Percentiles rank a stretch among this genome's conserved stretches.
Evolutionary conservation across 139 green algal genomes (phyloP).

Genomic region (Chlorella sp.): DNA sequence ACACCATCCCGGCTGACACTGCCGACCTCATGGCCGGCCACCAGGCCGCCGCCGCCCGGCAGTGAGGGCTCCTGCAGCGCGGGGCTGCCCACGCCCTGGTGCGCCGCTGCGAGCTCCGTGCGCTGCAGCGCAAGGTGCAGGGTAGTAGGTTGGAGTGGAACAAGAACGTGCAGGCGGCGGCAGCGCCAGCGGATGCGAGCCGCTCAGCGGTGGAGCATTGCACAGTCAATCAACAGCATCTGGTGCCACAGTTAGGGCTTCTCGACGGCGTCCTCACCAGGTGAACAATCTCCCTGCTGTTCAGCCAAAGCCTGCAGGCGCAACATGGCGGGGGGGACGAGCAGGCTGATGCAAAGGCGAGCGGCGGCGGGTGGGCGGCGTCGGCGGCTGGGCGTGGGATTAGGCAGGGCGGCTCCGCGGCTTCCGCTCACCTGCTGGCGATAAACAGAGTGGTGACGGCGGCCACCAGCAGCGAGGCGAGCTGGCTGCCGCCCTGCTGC

Average conservation of each 20-base stretch:
- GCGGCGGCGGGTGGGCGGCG: not conserved
- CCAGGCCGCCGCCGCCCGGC: not conserved
- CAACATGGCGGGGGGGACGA: not conserved
- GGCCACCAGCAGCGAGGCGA: not conserved
- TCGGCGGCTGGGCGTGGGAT: not conserved
- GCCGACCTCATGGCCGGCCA: not conserved
- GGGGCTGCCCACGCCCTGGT: not conserved
- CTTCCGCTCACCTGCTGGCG: not conserved
- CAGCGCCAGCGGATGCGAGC: no score
- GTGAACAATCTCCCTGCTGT: slow-evolving; percentile 37
- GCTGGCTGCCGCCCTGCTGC: no score
- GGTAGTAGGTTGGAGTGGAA: not conserved
- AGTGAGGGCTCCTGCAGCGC: not conserved
- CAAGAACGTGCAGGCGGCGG: no score
- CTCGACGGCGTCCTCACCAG: no score
- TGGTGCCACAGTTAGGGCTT: no score
- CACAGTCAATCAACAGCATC: no score
- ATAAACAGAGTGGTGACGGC: slow-evolving; percentile 6
- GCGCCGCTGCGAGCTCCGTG: slow-evolving; percentile 1
- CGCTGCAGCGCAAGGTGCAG: not conserved
- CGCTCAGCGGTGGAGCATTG: no score
- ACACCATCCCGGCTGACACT: not conserved
- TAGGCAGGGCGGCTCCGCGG: not conserved
- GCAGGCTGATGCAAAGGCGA: not conserved
- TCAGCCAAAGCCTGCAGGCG: slow-evolving; percentile 47